Evolutionary conservation across 2,329 filamentous ascomycete species (phyloP).

Genomic region (Colletotrichum melonis): DNA sequence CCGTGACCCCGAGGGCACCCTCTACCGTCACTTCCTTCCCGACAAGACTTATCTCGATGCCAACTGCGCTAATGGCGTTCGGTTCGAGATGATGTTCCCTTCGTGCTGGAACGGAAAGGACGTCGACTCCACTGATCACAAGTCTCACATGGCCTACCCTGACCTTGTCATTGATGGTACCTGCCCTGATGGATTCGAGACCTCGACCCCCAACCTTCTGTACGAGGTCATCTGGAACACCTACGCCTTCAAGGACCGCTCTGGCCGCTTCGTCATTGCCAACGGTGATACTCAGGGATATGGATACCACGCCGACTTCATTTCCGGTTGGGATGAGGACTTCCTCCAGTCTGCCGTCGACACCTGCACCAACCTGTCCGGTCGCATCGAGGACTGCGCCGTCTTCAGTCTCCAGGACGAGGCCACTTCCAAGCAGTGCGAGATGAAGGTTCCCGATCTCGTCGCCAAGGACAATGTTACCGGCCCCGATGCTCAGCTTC

Average conservation of each 20-base stretch:
- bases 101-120: constrained; percentile 88
- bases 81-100: constrained; percentile 88
- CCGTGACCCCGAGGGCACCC: constrained; percentile 73
- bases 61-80: constrained; percentile 84
- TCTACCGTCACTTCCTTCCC: constrained; percentile 85
- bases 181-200: constrained; percentile 77
- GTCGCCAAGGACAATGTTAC: constrained; percentile 70
- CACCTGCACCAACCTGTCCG: constrained; percentile 78
- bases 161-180: constrained; percentile 79
- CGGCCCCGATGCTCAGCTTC: constrained; percentile 69
- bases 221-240: constrained; percentile 90
- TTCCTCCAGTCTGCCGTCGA: constrained; percentile 80
- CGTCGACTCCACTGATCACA: constrained; percentile 64
- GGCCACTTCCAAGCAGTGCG: constrained; percentile 67
- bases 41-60: constrained; percentile 82
- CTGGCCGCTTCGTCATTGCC: constrained; percentile 79
- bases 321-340: constrained; percentile 78
- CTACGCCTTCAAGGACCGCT: constrained; percentile 67
- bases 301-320: constrained; percentile 84
- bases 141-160: constrained; percentile 81
- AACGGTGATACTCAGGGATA: constrained; percentile 83
- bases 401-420: constrained; percentile 79
- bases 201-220: constrained; percentile 79
- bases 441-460: constrained; percentile 66
- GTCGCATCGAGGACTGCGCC: constrained; percentile 77